These are phyloP conservation scores for Rhizopus sp. DNA, from an alignment of 371 early-diverging fungal species.

Conservation along the genomic window DNA sequence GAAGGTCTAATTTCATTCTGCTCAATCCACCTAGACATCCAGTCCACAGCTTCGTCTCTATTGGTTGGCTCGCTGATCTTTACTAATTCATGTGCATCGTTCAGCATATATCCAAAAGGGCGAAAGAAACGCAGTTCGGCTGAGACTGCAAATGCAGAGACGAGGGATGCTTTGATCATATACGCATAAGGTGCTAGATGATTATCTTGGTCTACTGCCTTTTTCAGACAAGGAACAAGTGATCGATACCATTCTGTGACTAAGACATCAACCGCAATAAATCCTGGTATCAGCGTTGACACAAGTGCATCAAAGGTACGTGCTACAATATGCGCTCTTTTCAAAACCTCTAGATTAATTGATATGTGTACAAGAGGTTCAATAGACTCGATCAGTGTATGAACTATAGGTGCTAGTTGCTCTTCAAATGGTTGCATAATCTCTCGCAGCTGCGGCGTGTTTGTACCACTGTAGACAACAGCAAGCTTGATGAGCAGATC, in stretches of 20 bases:
- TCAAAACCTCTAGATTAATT: conserved; percentile 2
- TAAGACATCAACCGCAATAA: conserved; percentile 8
- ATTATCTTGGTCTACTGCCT: not conserved
- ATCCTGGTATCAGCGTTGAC: conserved; percentile 9
- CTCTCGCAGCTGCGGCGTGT: conserved; percentile 33
- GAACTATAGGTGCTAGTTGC: conserved; percentile 26
- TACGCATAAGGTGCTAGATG: conserved; percentile 13
- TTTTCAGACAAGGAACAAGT: conserved; percentile 9
- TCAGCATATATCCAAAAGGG: conserved; percentile 25
- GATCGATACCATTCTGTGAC: conserved; percentile 17
- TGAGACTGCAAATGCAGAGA: conserved; percentile 28
- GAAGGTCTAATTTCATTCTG: conserved; percentile 40
- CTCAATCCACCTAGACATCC: conserved; percentile 51
- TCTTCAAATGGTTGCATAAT: conserved; percentile 29
- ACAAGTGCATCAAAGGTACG: conserved; percentile 30
- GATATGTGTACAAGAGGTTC: conserved; percentile 18
- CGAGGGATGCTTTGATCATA: conserved; percentile 28
- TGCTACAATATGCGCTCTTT: conserved; percentile 15
- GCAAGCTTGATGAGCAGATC: conserved; percentile 43
- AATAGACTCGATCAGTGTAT: conserved; percentile 35
- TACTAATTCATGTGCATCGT: not conserved
- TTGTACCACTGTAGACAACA: conserved; percentile 44
- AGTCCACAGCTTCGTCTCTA: conserved; percentile 27
- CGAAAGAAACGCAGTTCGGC: conserved; percentile 33
- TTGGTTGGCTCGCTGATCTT: not conserved